These are phyloP conservation scores for Polytrichum formosum DNA, from an alignment of 225 moss, liverwort and hornwort species.

Conservation along the genomic window DNA sequence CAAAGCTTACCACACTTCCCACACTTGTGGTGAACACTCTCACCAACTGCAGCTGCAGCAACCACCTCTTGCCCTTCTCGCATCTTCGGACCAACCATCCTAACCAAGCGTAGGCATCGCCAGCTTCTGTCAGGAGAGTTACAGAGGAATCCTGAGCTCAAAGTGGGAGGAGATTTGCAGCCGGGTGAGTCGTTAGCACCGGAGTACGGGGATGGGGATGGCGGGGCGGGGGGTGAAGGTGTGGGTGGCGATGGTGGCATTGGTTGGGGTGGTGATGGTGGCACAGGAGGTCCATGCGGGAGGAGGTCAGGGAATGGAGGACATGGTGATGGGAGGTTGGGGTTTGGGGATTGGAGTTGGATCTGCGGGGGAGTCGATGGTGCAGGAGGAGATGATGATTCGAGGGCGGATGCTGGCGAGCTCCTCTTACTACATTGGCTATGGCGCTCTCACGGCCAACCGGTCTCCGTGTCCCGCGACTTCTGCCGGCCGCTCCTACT, in stretches of 20 bases:
- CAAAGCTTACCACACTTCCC: no score
- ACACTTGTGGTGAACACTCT: no score
- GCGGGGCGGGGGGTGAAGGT: not conserved
- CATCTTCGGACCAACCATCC: no score
- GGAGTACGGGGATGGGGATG: not conserved
- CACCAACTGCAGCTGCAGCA: no score
- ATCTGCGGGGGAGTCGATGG: not conserved
- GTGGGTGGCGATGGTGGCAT: not conserved
- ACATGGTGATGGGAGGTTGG: not conserved
- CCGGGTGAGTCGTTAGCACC: no score
- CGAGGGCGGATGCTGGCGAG: constrained; percentile 1
- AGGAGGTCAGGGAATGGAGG: not conserved
- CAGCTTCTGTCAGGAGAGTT: no score
- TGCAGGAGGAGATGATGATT: not conserved
- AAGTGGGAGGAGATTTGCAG: no score
- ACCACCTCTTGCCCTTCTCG: no score
- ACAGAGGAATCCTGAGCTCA: no score
- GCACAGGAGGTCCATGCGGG: not conserved
- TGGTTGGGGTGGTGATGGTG: constrained; percentile 1
- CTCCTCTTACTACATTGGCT: constrained; percentile 14
- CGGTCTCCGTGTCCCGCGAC: constrained; percentile 35
- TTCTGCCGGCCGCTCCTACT: constrained; percentile 45
- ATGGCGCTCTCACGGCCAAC: constrained; percentile 24
- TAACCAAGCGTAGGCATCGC: no score
- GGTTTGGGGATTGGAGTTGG: not conserved